Base-by-base conservation (phyloP, 2,329 filamentous ascomycete species). In the Microascus cirrosus region DNA sequence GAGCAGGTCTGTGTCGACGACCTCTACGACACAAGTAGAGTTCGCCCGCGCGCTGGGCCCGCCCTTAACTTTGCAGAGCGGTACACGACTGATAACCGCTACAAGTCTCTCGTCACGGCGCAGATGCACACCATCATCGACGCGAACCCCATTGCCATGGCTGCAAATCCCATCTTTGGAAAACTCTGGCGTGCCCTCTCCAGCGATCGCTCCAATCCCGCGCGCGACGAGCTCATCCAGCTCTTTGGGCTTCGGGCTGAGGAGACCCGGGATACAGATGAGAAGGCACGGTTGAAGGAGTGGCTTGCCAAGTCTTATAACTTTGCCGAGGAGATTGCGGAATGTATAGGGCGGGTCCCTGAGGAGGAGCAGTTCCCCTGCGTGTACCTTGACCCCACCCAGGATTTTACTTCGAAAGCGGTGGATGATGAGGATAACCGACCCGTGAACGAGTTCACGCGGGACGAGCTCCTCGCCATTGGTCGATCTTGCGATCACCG, bases 231-330 rank as follows among this genome's bases (percentile, higher is more conserved):
- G 1, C 67, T 80, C 1, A 68, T 78, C 18, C 60, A 69, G n/a
- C 63, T 68, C 0, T 79, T 80, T 57, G 69, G 74, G 1, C 58
- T 63, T 0, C 61, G 69, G n/a, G 69, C 78, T 1, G 69, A 74
- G 5, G 65, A 61, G 1, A 70, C 53, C 0, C 58, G 72, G 32
- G 35, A 51, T 0, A 8, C 28, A 4, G 62, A 67, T 0, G 68
- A 74, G 48, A 76, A 72, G 60, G 59, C 56, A 0, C 64, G 65
- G 1, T 73, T 79, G 72, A 76, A 73, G 62, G 60, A 58, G 0
- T 81, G 78, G 78, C 66, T 81, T 2, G 76, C 75, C 12, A 75
- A 75, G 58, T 80, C 77, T 1, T 80, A 80, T 62, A 73, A 80
- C 62, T 76, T 71, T 60, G 70, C 68, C 0, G 71, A 66, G 5